Conservation (phyloP, 345 rosid genomes). For the Eucalyptus victrix region DNA sequence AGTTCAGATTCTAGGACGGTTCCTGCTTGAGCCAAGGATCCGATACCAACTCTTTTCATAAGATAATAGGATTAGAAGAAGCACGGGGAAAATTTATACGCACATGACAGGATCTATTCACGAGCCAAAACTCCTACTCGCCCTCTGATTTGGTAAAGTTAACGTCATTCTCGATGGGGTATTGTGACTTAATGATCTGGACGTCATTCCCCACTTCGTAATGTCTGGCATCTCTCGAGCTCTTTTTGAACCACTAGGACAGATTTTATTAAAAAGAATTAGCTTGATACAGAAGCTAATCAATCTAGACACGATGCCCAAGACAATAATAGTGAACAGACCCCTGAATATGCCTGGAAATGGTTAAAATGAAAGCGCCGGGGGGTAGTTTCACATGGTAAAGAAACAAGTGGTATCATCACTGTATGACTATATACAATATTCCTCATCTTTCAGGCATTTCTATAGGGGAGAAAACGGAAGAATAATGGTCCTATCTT, state of each 20-base stretch:
- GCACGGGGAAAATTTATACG: neutral
- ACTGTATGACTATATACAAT: neutral
- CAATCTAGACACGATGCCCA: neutral
- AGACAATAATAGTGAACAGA: neutral
- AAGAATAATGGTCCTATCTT: neutral
- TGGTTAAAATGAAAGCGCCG: neutral
- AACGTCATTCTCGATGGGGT: neutral
- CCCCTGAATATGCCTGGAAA: neutral
- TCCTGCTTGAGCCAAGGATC: neutral
- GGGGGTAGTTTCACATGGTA: neutral
- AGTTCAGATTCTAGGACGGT: neutral
- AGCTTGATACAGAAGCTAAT: neutral
- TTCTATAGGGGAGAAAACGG: neutral
- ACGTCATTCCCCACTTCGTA: neutral
- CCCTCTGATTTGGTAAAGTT: neutral
- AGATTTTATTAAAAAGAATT: neutral
- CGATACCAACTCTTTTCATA: neutral
- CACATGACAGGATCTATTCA: neutral
- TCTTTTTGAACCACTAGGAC: neutral
- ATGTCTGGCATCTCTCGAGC: neutral
- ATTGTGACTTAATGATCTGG: neutral
- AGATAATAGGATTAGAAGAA: neutral
- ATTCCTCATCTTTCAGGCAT: neutral
- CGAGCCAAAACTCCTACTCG: neutral
- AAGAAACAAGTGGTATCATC: neutral